Evolutionary conservation across 2,329 filamentous ascomycete species (phyloP), one percentile per base, ranked within the genome.

Genomic region (Venturia pyrina): DNA sequence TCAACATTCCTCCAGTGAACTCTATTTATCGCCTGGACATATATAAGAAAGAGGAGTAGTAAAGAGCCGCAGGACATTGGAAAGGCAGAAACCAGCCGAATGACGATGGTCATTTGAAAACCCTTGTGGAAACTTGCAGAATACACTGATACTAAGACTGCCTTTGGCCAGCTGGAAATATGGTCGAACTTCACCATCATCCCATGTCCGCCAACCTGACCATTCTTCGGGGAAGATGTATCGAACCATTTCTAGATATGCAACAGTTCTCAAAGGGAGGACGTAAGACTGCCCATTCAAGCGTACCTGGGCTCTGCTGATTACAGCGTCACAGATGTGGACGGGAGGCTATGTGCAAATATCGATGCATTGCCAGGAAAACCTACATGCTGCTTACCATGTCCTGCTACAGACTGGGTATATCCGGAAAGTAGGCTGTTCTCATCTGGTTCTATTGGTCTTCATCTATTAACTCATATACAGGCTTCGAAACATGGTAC

Each of bases 301-400:
- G 60, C 34, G 37, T 41, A 37, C 64, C 19, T 44, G 41, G 11
- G 41, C 68, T 10, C 37, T 46, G 40, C 46, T 43, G 66, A 78
- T 79, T 69, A 81, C 70, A 44, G 67, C 40, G 21, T 28, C 41
- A n/a, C 67, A 87, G 84, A 80, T 70, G 72, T 82, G 44, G 72
- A 73, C 56, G 84, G 83, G 66, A 82, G 88, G 67, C 82, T 87
- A 69, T 90, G 83, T 75, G 78, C 84, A 59, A 70, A 74, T 0
- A 70, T 83, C 11, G 69, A 75, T 10, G 66, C 71, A 5, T 69
- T 83, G 32, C 73, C 79, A 6, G 75, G 78, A 13, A 80, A 80
- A 44, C 70, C 87, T 5, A 81, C 80, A 44, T 99, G 95, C 76
- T 99, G 95, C 75, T 77, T 99, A 66, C 95, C 95, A 68, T 99